Conservation (phyloP, 495 filamentous ascomycete species). For the Pyrenopolyporus hunteri region DNA sequence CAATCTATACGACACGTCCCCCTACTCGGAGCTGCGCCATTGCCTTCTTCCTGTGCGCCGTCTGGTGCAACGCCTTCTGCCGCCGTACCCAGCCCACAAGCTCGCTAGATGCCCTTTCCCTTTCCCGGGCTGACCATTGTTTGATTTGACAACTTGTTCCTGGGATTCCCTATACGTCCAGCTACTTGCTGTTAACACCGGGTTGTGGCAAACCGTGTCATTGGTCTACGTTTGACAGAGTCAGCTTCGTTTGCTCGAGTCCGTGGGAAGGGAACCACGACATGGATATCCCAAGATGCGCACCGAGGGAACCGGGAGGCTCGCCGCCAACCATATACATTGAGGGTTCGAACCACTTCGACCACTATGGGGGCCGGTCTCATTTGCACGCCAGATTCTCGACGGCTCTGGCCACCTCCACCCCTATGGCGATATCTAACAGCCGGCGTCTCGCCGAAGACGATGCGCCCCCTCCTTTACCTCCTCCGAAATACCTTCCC, state of each 20-base stretch:
- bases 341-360: conserved; percentile 56
- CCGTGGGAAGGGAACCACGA: conserved; percentile 33
- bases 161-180: conserved; percentile 14
- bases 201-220: conserved; percentile 28
- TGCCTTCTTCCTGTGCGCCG: conserved; percentile 9
- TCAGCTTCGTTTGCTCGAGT: conserved; percentile 31
- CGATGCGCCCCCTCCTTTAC: conserved; percentile 57
- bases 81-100: conserved; percentile 28
- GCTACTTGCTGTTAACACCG: conserved; percentile 25
- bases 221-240: conserved; percentile 38
- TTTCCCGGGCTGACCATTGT: conserved; percentile 16
- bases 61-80: conserved; percentile 24
- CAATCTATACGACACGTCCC: conserved; percentile 23
- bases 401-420: conserved; percentile 48
- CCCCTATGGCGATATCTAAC: conserved; percentile 57
- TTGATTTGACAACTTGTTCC: conserved; percentile 8
- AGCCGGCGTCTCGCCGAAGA: conserved; percentile 41
- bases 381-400: conserved; percentile 53
- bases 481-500: conserved; percentile 53
- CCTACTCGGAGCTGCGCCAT: conserved; percentile 15
- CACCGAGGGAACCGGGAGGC: conserved; percentile 40
- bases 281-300: conserved; percentile 64
- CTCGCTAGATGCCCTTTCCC: conserved; percentile 26
- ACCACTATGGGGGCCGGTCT: conserved; percentile 55
- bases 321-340: conserved; percentile 60